These are phyloP conservation scores for Paraphaeosphaeria minitans DNA, from an alignment of 2,329 filamentous ascomycete species.

Conservation along the genomic window DNA sequence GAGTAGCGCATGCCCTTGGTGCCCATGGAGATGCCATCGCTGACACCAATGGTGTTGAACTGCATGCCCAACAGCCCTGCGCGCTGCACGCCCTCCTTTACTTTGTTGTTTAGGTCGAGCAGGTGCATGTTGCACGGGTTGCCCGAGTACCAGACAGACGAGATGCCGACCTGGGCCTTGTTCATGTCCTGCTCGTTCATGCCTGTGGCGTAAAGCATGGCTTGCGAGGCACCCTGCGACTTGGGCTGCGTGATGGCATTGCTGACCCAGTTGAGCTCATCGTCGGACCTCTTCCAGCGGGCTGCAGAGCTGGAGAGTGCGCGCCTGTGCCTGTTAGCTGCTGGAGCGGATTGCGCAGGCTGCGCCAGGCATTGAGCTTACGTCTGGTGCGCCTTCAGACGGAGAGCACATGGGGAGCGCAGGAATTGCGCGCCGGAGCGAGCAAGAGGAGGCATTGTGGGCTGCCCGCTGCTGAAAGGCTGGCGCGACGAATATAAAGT, in stretches of 20 bases:
- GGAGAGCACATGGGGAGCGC: constrained; percentile 37
- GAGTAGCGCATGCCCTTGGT: constrained; percentile 97
- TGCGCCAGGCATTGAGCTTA: constrained; percentile 22
- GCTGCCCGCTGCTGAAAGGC: constrained; percentile 23
- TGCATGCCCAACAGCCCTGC: constrained; percentile 90
- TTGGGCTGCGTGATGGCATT: constrained; percentile 91
- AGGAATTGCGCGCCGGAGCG: constrained; percentile 41
- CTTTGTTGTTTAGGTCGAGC: constrained; percentile 81
- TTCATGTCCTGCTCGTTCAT: constrained; percentile 84
- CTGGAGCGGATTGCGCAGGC: not conserved
- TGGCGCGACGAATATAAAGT: constrained; percentile 21
- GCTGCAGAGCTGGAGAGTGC: constrained; percentile 41
- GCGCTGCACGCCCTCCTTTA: constrained; percentile 72
- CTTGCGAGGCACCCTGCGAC: constrained; percentile 96
- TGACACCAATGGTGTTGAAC: constrained; percentile 99
- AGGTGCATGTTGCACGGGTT: constrained; percentile 99
- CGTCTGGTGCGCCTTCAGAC: constrained; percentile 41
- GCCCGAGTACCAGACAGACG: constrained; percentile 96
- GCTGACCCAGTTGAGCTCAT: constrained; percentile 75
- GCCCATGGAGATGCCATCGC: constrained; percentile 97
- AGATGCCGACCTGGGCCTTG: constrained; percentile 97
- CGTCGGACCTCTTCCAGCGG: constrained; percentile 38
- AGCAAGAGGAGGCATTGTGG: constrained; percentile 41
- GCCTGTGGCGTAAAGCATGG: constrained; percentile 97
- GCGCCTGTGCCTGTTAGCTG: constrained; percentile 35